These are phyloP conservation scores for Polytrichum commune DNA, from an alignment of 225 moss, liverwort and hornwort genomes.

Conservation along the genomic window DNA sequence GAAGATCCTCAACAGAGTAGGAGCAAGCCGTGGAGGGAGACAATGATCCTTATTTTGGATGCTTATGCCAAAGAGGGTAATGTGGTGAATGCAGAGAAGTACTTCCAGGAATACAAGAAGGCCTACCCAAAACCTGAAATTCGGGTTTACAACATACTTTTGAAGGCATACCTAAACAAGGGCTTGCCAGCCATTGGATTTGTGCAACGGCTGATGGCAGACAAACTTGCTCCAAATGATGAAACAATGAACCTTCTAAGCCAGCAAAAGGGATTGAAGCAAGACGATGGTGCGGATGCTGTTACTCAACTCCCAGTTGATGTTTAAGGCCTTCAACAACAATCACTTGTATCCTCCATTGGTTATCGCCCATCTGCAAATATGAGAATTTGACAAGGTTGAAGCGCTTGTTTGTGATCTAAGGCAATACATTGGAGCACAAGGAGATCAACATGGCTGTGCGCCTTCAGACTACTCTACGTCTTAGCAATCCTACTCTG, in stretches of 20 bases:
- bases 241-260: constrained; percentile 45
- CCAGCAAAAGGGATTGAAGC: constrained; percentile 38
- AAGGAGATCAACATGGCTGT: too few species aligned
- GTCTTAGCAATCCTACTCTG: too few species aligned
- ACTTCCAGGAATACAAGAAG: constrained; percentile 44
- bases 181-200: constrained; percentile 62
- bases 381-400: constrained; percentile 7
- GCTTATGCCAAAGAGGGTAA: constrained; percentile 56
- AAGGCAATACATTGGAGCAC: too few species aligned
- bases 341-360: constrained; percentile 9
- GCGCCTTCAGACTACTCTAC: too few species aligned
- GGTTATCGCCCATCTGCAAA: constrained; percentile 17
- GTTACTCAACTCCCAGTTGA: constrained; percentile 8
- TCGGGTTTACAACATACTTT: constrained; percentile 43
- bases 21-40: constrained; percentile 52
- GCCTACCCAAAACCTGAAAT: constrained; percentile 32
- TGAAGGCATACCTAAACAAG: constrained; percentile 65
- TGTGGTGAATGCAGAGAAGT: constrained; percentile 53
- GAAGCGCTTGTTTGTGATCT: too few species aligned
- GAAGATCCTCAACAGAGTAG: constrained; percentile 30
- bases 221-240: constrained; percentile 40
- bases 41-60: constrained; percentile 46
- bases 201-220: constrained; percentile 53
- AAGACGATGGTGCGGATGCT: constrained; percentile 11
- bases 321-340: constrained; percentile 5